A percentile compares a stretch with the other conserved stretches of the same genome.
These are phyloP conservation scores for Hygrophila difformis DNA, from an alignment of 257 asterid genomes.

Conservation along the genomic window DNA sequence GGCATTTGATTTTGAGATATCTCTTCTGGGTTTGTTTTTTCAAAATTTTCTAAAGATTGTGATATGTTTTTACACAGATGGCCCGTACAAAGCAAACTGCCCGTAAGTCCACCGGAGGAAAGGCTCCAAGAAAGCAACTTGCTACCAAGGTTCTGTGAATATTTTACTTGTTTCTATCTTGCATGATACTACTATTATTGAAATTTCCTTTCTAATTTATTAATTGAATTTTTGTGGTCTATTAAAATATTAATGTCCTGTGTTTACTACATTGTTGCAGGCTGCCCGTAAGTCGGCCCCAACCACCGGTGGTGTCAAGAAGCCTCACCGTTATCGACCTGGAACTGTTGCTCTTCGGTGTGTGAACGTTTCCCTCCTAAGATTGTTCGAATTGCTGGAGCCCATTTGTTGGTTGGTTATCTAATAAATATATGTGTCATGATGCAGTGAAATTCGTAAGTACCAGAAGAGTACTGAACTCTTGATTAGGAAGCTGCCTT, in stretches of 20 bases:
- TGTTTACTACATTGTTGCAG: background rate
- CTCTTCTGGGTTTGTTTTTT: background rate
- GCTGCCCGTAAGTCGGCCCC: constrained; percentile 16
- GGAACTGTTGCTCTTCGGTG: constrained; percentile 20
- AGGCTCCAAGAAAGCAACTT: constrained; percentile 16
- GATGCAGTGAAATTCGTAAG: constrained; percentile 20
- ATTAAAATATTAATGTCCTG: background rate
- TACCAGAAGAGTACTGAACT: constrained; percentile 31
- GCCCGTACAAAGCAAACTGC: constrained; percentile 17
- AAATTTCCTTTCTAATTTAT: too few species aligned
- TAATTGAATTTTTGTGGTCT: background rate
- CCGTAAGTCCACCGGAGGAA: constrained; percentile 14
- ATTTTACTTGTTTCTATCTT: background rate
- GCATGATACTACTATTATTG: too few species aligned
- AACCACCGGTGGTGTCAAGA: constrained; percentile 11
- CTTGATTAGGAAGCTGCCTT: constrained; percentile 29
- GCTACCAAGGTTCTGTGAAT: constrained; percentile 2
- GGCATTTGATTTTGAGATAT: background rate
- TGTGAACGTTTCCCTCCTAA: too few species aligned
- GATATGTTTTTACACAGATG: background rate
- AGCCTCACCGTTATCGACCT: constrained; percentile 28
- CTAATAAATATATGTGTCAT: background rate
- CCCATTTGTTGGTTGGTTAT: background rate
- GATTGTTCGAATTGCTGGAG: background rate
- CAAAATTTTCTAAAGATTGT: too few species aligned